Evolutionary conservation across 2,329 filamentous ascomycete species (phyloP), one percentile per base, ranked within the genome.

Genomic region (Zarea fungicola): DNA sequence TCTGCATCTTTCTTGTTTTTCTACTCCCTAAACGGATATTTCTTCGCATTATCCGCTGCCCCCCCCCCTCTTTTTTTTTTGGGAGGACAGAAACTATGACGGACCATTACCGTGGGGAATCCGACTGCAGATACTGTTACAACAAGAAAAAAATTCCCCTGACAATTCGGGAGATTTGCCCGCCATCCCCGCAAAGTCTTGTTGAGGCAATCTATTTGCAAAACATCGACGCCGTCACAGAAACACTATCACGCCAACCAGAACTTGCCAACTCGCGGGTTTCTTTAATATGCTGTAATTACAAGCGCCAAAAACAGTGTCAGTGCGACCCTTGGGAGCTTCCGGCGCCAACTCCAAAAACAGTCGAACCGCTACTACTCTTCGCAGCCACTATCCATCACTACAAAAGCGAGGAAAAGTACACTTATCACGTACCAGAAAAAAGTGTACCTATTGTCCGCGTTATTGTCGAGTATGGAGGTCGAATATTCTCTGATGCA

Each of bases 321-420:
- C 8, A 25, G 21, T 42, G 39, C 39, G 22, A 5, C 39, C 37
- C 16, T 40, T 11, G 8, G n/a, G 13, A 29, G 26, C 26, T 21
- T 23, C 37, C 37, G 18, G 6, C 19, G 37, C 37, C 11, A 40
- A 40, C 39, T 29, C 18, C 29, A 11, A 9, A 40, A 23, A 29
- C 39, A 5, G 29, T 28, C 39, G 39, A 42, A 25, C 39, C 39
- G 6, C 39, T 42, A 23, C 13, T 42, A 28, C 39, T 42, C 25
- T 42, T 42, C 39, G 39, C 39, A 29, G 39, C 39, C 25, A 42
- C 39, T 16, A 42, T 42, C 19, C 39, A 42, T 25, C 39, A 42
- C 39, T 42, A 42, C 25, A 42, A 42, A 16, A 29, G 19, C 19
- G 18, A 16, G n/a, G 39, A 42, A 18, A 28, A 28, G 29, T 42